Conservation (phyloP, 164 flowering plant genomes). For the Taxillus chinensis region DNA sequence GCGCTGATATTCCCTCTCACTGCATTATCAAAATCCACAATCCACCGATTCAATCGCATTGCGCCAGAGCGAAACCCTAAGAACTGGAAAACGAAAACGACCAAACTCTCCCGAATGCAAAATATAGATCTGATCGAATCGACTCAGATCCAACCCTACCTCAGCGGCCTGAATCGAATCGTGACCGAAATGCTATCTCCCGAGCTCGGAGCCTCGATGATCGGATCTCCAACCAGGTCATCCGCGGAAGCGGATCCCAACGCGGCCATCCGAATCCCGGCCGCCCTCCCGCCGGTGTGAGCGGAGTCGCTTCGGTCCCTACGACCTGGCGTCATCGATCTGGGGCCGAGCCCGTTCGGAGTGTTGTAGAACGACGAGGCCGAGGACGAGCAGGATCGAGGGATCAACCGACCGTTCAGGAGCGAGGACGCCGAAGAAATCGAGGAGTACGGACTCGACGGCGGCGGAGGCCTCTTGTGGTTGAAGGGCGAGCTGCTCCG, state of each 20-base stretch:
- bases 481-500: constrained; percentile 88
- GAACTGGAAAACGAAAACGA: constrained; percentile 2
- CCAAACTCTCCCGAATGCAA: constrained; percentile 4
- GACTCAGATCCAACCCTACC: constrained; percentile 53
- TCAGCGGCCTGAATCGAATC: constrained; percentile 84
- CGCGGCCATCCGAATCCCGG: constrained; percentile 9
- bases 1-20: constrained; percentile 82
- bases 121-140: constrained; percentile 27
- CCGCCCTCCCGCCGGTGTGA: constrained; percentile 18
- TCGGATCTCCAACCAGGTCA: constrained; percentile 41
- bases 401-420: constrained; percentile 41
- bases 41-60: constrained; percentile 11
- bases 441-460: constrained; percentile 59
- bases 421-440: constrained; percentile 62
- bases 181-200: constrained; percentile 91
- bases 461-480: constrained; percentile 35
- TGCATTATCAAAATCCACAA: constrained; percentile 25
- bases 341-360: constrained; percentile 29
- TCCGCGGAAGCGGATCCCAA: constrained; percentile 29
- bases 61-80: constrained; percentile 11
- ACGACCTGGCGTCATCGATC: constrained; percentile 60
- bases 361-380: constrained; percentile 50
- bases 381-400: constrained; percentile 60
- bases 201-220: constrained; percentile 34
- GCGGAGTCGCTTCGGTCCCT: constrained; percentile 26